Base-by-base conservation (phyloP, 352 stramenopile genomes). In the Phytophthora quininea region DNA sequence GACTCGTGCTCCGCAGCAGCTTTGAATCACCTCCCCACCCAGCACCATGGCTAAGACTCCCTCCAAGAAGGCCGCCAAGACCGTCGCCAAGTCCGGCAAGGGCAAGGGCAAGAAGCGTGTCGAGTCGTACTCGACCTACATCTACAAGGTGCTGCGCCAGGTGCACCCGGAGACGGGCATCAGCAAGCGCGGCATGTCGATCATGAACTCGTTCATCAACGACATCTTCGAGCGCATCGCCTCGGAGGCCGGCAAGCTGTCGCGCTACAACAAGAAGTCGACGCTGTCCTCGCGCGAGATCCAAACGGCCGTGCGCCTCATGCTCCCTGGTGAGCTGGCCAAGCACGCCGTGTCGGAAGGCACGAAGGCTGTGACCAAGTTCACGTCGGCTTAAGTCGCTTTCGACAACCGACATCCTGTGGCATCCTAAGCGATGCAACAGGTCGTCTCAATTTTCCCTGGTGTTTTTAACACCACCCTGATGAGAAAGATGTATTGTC, bases 171-270 rank as follows among this genome's bases (percentile, higher is more conserved):
- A 99, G 67, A 98, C 93, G 67, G 97, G 97, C 77, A 99, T 99
- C 77, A 98, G 86, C 80, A 97, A 97, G 91, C 96, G 96, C 67
- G 96, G 92, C 54, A 99, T 99, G 96, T 98, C 93, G 56, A 98
- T 99, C 87, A 98, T 98, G 95, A 99, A 99, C 91, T 99, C 96
- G 66, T 99, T 99, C 83, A 98, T 99, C 80, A 99, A 99, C 84
- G 96, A 99, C 77, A 98, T 99, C 65, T 99, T 99, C 79, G 97
- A 99, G 80, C 92, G 96, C 62, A 98, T 99, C 57, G 96, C 97
- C 31, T 94, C 89, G 50, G 96, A 99, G 84, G 96, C 97, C 60
- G 96, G 93, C 73, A 98, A 97, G 80, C 83, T 98, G 43, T 96
- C 94, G 54, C 93, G 95, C 31, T 99, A 99, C 94, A 99, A 98